Conservation (phyloP, 2,329 filamentous ascomycete genomes). For the Trichoderma simmonsii region DNA sequence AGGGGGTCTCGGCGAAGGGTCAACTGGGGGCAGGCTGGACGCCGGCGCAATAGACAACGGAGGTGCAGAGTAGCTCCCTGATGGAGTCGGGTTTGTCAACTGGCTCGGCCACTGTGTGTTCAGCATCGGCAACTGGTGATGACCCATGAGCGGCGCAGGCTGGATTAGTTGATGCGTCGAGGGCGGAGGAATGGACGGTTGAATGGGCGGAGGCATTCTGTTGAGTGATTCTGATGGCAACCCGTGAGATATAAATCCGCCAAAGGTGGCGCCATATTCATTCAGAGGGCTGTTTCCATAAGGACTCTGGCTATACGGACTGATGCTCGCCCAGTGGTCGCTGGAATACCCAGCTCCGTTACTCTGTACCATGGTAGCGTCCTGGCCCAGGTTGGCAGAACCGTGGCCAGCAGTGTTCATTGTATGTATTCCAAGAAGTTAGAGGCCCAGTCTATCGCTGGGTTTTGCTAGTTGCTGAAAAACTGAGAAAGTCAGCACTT, state of each 20-base stretch:
- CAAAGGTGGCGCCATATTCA: slow-evolving; percentile 60
- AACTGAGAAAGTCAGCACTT: slow-evolving; percentile 16
- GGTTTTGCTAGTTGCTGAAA: slow-evolving; percentile 9
- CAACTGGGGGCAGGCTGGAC: slow-evolving; percentile 46
- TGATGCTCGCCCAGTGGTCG: slow-evolving; percentile 56
- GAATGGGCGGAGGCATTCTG: slow-evolving; percentile 57
- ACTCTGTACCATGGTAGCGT: slow-evolving; percentile 32
- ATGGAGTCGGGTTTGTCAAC: slow-evolving; percentile 64
- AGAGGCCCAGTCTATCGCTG: slow-evolving; percentile 14
- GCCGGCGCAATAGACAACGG: slow-evolving; percentile 58
- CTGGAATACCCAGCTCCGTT: slow-evolving; percentile 35
- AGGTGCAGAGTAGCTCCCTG: slow-evolving; percentile 55
- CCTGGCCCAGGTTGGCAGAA: slow-evolving; percentile 31
- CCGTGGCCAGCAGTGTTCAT: slow-evolving; percentile 36
- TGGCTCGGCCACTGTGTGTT: slow-evolving; percentile 79
- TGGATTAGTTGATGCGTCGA: slow-evolving; percentile 32
- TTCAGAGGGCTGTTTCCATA: slow-evolving; percentile 53
- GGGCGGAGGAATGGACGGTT: slow-evolving; percentile 34
- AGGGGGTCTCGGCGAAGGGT: slow-evolving; percentile 28
- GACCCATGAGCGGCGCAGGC: slow-evolving; percentile 45
- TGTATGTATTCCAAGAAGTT: slow-evolving; percentile 22
- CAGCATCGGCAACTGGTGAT: slow-evolving; percentile 63
- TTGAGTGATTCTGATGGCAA: slow-evolving; percentile 49
- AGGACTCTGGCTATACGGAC: slow-evolving; percentile 61
- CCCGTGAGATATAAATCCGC: slow-evolving; percentile 53